phyloP scores from a whole-genome alignment of 345 rosid genomes.

The Turritis glabra region DNA sequence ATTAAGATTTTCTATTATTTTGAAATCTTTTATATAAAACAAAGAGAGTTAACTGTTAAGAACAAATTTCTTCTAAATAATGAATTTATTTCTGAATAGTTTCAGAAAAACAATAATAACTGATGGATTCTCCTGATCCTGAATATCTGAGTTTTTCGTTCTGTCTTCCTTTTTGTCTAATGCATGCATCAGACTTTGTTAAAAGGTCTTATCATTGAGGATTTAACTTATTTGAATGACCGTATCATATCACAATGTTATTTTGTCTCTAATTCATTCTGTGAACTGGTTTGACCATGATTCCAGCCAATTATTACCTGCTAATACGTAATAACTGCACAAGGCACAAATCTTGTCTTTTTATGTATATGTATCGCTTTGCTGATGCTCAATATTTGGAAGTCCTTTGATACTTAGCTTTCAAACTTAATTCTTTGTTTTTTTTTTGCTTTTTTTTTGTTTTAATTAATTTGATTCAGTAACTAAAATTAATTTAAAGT shows the following conservation, averaged over 20 bases:
- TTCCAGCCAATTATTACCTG: too few relatives aligned
- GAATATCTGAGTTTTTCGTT: background rate
- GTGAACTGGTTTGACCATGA: too few relatives aligned
- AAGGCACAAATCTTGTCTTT: background rate
- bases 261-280: background rate
- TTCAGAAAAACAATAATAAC: background rate
- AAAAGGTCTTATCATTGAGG: background rate
- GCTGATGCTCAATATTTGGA: background rate
- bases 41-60: too few relatives aligned
- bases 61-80: too few relatives aligned
- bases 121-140: background rate
- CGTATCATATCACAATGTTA: background rate
- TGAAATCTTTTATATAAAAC: too few relatives aligned
- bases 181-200: slow-evolving; percentile 21
- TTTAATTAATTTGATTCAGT: background rate
- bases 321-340: too few relatives aligned
- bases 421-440: background rate
- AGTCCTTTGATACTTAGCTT: background rate
- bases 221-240: background rate
- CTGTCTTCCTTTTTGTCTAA: background rate
- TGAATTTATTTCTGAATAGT: background rate
- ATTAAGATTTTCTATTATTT: too few relatives aligned
- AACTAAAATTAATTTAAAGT: background rate
- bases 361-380: background rate
- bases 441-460: background rate